These are phyloP conservation scores for Eimeria maxima DNA, from an alignment of 169 alveolate species.

Conservation along the genomic window DNA sequence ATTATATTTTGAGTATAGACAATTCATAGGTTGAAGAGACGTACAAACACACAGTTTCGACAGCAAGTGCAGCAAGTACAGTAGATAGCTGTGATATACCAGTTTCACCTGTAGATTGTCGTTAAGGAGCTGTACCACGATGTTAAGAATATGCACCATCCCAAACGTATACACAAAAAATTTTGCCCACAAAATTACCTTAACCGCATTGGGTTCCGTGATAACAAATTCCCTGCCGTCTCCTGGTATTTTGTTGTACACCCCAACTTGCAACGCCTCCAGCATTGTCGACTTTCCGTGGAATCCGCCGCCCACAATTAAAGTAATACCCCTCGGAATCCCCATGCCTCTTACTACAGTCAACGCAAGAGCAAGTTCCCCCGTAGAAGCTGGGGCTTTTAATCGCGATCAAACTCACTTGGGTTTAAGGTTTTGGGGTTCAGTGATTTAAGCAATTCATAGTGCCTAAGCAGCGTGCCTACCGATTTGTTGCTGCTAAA, in stretches of 20 bases:
- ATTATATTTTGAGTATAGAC: not conserved
- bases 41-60: too few relatives aligned
- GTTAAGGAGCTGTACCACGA: too few relatives aligned
- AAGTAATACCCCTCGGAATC: slow-evolving; percentile 87
- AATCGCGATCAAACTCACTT: not conserved
- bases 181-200: slow-evolving; percentile 52
- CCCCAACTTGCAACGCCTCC: slow-evolving; percentile 89
- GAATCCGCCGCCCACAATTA: slow-evolving; percentile 92
- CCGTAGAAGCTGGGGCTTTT: too few relatives aligned
- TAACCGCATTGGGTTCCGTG: slow-evolving; percentile 87
- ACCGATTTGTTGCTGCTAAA: not conserved
- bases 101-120: too few relatives aligned
- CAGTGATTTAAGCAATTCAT: not conserved
- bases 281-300: slow-evolving; percentile 91
- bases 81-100: too few relatives aligned
- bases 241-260: slow-evolving; percentile 89
- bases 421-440: not conserved
- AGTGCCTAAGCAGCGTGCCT: too few relatives aligned
- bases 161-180: too few relatives aligned
- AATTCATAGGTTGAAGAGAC: too few relatives aligned
- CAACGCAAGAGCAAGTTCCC: too few relatives aligned
- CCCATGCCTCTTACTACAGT: slow-evolving; percentile 88
- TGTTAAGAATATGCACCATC: too few relatives aligned
- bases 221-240: slow-evolving; percentile 92
- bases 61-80: too few relatives aligned